A percentile compares a stretch with the other conserved stretches of the same genome.
phyloP scores from a whole-genome alignment of 2,329 filamentous ascomycete genomes.

The Tricladium varicosporioides region DNA sequence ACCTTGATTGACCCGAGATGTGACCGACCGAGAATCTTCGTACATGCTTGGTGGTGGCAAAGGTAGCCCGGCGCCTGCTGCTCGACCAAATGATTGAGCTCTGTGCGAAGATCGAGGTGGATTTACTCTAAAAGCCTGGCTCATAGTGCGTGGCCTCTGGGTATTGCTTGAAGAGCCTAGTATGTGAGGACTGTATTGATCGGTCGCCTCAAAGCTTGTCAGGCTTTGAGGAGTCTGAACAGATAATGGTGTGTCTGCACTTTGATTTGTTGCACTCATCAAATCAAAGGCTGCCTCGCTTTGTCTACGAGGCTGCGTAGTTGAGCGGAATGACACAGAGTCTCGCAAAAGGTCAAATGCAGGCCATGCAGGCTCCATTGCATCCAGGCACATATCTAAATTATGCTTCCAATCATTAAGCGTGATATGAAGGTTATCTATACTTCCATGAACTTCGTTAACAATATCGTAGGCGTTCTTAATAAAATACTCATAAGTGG shows the following conservation, averaged over 20 bases:
- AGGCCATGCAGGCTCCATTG: slow-evolving; percentile 31
- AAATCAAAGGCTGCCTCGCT: slow-evolving; percentile 31
- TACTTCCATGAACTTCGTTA: slow-evolving; percentile 28
- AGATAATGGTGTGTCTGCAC: slow-evolving; percentile 23
- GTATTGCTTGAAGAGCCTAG: slow-evolving; percentile 13
- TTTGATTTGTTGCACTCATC: slow-evolving; percentile 25
- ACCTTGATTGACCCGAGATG: slow-evolving; percentile 5
- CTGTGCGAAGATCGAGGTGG: slow-evolving; percentile 7
- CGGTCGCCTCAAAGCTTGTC: slow-evolving; percentile 21
- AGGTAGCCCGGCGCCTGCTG: slow-evolving; percentile 18
- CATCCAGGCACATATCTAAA: slow-evolving; percentile 28
- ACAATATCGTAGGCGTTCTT: slow-evolving; percentile 35
- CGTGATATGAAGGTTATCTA: slow-evolving; percentile 29
- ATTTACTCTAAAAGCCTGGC: slow-evolving; percentile 8
- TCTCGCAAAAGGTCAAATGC: slow-evolving; percentile 27
- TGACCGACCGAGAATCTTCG: slow-evolving; percentile 19
- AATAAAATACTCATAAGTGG: slow-evolving; percentile 41
- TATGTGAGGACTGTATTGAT: slow-evolving; percentile 23
- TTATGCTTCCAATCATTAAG: slow-evolving; percentile 32
- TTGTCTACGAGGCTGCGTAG: slow-evolving; percentile 18
- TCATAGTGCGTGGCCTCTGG: slow-evolving; percentile 10
- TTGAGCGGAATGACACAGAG: slow-evolving; percentile 16
- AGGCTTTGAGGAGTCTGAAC: slow-evolving; percentile 26
- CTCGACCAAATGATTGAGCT: slow-evolving; percentile 18
- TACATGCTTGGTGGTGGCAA: slow-evolving; percentile 18